A percentile compares a stretch with the other conserved stretches of the same genome.
Conservation (phyloP, 257 asterid species). For the Jacaranda copaia region DNA sequence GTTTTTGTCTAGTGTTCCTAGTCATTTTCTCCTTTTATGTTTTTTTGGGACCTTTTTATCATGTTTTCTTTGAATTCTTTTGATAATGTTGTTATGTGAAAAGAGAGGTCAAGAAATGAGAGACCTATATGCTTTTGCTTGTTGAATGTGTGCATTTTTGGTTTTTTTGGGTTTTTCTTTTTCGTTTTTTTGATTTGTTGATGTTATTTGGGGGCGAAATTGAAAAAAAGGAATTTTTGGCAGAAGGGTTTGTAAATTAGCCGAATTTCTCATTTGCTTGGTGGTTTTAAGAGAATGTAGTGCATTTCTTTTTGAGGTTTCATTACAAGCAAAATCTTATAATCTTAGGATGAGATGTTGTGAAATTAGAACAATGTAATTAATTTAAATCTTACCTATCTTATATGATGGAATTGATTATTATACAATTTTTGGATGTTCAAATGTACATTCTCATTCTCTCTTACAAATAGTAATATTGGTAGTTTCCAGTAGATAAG, state of each 20-base stretch:
- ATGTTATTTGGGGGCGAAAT: constrained; percentile 19
- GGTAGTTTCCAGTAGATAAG: too few relatives aligned
- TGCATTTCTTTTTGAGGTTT: not conserved
- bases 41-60: not conserved
- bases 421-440: too few relatives aligned
- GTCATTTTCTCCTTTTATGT: too few relatives aligned
- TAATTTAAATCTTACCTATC: too few relatives aligned
- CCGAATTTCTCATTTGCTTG: not conserved
- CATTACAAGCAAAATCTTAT: too few relatives aligned
- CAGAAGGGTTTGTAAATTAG: not conserved
- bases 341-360: too few relatives aligned
- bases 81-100: not conserved
- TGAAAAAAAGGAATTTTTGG: not conserved
- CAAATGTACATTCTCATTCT: too few relatives aligned
- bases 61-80: not conserved
- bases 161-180: not conserved
- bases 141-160: not conserved
- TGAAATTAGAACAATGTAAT: too few relatives aligned
- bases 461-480: too few relatives aligned
- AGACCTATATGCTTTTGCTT: not conserved
- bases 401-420: too few relatives aligned
- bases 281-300: not conserved
- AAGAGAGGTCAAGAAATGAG: not conserved
- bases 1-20: not conserved
- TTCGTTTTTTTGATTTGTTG: not conserved